A percentile compares a stretch with the other conserved stretches of the same genome.
These are phyloP conservation scores for Bacterosira constricta DNA, from an alignment of 108 stramenopile species.

Conservation along the genomic window DNA sequence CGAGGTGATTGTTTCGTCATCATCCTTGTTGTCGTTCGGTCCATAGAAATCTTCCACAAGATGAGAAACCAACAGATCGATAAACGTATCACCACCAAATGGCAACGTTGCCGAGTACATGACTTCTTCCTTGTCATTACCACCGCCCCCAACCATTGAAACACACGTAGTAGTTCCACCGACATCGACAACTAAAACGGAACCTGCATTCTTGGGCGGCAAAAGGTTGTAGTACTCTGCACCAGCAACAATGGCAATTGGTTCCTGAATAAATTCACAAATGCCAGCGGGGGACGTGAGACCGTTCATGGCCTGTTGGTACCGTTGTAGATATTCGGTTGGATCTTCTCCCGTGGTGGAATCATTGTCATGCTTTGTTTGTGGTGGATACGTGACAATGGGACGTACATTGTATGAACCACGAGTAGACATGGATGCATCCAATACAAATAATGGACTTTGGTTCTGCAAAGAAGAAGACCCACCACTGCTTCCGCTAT, in stretches of 20 bases:
- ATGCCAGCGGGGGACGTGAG: constrained; percentile 33
- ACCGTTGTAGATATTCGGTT: constrained; percentile 12
- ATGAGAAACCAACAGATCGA: constrained; percentile 57
- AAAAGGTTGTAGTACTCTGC: constrained; percentile 62
- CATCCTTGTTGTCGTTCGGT: constrained; percentile 1
- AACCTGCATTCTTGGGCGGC: constrained; percentile 22
- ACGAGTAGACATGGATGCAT: constrained; percentile 18
- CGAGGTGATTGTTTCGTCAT: constrained; percentile 15
- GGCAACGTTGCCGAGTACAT: constrained; percentile 39
- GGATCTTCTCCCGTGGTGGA: neutral
- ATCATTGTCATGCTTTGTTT: too few relatives aligned
- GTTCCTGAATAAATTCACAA: constrained; percentile 60
- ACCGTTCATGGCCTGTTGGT: constrained; percentile 9
- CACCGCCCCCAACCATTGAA: constrained; percentile 58
- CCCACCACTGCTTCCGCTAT: neutral
- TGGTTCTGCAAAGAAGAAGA: neutral
- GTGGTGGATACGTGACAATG: constrained; percentile 34
- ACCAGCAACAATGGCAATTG: constrained; percentile 74
- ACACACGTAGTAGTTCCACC: constrained; percentile 61
- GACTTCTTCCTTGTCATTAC: constrained; percentile 18
- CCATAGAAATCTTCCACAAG: constrained; percentile 46
- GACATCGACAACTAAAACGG: constrained; percentile 72
- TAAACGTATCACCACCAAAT: constrained; percentile 71
- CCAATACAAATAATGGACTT: constrained; percentile 37
- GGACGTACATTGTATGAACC: constrained; percentile 45